Base-by-base conservation (phyloP, 306 rosid genomes). In the Trifolium repens region DNA sequence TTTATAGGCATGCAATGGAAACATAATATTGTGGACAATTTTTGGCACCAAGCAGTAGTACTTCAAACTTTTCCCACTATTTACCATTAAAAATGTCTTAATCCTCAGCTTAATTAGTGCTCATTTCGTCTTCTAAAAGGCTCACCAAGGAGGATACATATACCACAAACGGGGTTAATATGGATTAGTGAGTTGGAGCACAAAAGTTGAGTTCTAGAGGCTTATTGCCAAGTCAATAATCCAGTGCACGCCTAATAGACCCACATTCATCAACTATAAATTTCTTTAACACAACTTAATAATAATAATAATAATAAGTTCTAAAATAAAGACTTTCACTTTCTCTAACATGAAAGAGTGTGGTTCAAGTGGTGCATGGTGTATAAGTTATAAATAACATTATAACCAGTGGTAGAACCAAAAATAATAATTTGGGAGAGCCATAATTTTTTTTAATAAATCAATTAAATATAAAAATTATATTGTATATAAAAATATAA, bases 171-270 rank as follows among this genome's bases (percentile, higher is more conserved):
- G 42, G 42, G 67, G 59, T 61, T 42, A 49, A 42, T 79, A 77
- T 87, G 90, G 90, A 84, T 74, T 77, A 71, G 40, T 87, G 92
- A 87, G 87, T 89, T 78, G 92, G 97, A 87, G 78, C 94, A 86
- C 94, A 79, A 82, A 81, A 68, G 13, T 8, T 27, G 52, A 44
- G 61, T 78, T 85, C 72, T 82, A 79, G 85, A 85, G 74, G 67
- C 64, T 49, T 66, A 37, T 53, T 64, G 30, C 70, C 55, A 74
- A 80, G 79, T 78, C 84, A 78, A 71, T 78, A 40, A 71, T 13
- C 12, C 1, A 64, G 72, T 87, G 90, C 88, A 81, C 72, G 81
- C 86, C 77, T 62, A 58, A 53, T 73, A 67, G 80, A 78, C 70
- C 76, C 77, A 76, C 81, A 39, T 68, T 67, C 53, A 37, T 67